Evolutionary conservation across 2,329 filamentous ascomycete genomes (phyloP).

Genomic region (Plenodomus lindquistii): DNA sequence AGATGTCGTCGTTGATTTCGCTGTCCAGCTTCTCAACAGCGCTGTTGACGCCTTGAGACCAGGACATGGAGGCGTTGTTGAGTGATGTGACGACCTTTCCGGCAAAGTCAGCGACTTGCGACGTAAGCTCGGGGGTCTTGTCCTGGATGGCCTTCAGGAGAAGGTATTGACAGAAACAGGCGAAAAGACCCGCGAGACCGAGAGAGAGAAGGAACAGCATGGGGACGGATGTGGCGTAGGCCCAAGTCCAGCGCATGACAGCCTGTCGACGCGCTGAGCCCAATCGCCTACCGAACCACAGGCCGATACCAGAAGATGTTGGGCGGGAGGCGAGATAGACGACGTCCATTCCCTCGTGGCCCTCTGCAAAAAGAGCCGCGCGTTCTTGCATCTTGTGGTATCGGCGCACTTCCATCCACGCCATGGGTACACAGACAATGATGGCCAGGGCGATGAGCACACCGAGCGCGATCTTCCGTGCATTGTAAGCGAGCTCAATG

Average conservation of each 20-base stretch:
- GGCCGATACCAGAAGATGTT: conserved; percentile 71
- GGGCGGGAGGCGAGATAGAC: conserved; percentile 86
- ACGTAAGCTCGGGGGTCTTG: conserved; percentile 73
- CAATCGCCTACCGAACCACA: conserved; percentile 70
- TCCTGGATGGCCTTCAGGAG: conserved; percentile 74
- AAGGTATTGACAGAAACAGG: conserved; percentile 80
- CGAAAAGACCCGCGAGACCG: conserved; percentile 78
- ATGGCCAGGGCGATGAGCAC: conserved; percentile 73
- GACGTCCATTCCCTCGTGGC: conserved; percentile 81
- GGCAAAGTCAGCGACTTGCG: conserved; percentile 77
- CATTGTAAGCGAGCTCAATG: conserved; percentile 66
- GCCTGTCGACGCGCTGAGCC: conserved; percentile 67
- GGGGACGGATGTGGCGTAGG: conserved; percentile 82
- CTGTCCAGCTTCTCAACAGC: conserved; percentile 67
- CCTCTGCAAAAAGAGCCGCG: conserved; percentile 67
- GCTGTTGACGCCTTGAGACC: conserved; percentile 76
- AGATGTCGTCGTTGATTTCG: conserved; percentile 80
- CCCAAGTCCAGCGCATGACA: conserved; percentile 78
- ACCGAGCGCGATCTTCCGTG: conserved; percentile 76
- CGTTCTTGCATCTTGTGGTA: conserved; percentile 75
- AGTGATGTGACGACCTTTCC: conserved; percentile 75
- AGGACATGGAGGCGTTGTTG: conserved; percentile 72
- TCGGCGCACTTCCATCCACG: conserved; percentile 75
- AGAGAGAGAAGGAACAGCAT: conserved; percentile 87
- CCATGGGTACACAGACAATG: conserved; percentile 76